Evolutionary conservation across 345 rosid genomes (phyloP).

Genomic region (Boechera stricta): DNA sequence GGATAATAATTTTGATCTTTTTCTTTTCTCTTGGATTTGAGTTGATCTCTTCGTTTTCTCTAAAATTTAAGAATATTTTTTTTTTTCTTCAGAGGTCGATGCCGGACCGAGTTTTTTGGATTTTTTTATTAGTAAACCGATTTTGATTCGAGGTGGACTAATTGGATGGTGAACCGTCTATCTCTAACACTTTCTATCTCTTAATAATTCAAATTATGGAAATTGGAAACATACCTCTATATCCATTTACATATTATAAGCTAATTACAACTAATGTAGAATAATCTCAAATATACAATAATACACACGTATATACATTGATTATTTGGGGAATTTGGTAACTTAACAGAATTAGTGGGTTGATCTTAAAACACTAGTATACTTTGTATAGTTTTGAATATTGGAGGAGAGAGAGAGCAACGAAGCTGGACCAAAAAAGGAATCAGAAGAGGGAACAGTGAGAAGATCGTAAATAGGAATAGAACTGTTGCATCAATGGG

Average conservation of each 20-base stretch:
- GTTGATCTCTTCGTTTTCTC: too few species aligned
- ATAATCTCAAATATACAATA: not conserved
- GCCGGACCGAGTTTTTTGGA: too few species aligned
- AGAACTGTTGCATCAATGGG: conserved; percentile 48
- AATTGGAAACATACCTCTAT: not conserved
- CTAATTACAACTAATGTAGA: not conserved
- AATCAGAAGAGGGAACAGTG: conserved; percentile 38
- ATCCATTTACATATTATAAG: not conserved
- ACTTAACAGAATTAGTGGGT: not conserved
- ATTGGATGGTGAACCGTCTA: too few species aligned
- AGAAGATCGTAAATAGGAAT: conserved; percentile 42
- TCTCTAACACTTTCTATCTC: not conserved
- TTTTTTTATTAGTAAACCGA: too few species aligned
- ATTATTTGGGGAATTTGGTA: not conserved
- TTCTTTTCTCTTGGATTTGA: too few species aligned
- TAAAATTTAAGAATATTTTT: too few species aligned
- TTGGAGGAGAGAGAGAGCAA: conserved; percentile 25
- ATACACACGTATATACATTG: not conserved
- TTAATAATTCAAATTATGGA: not conserved
- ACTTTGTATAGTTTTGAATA: not conserved
- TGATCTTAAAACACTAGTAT: not conserved
- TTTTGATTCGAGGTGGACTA: too few species aligned
- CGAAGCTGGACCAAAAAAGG: conserved; percentile 12
- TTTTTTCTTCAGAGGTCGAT: too few species aligned
- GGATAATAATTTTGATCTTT: too few species aligned